Percentiles rank a stretch among this genome's conserved stretches.
phyloP scores from a whole-genome alignment of 768 basidiomycete species.

The Naganishia kalamii region DNA sequence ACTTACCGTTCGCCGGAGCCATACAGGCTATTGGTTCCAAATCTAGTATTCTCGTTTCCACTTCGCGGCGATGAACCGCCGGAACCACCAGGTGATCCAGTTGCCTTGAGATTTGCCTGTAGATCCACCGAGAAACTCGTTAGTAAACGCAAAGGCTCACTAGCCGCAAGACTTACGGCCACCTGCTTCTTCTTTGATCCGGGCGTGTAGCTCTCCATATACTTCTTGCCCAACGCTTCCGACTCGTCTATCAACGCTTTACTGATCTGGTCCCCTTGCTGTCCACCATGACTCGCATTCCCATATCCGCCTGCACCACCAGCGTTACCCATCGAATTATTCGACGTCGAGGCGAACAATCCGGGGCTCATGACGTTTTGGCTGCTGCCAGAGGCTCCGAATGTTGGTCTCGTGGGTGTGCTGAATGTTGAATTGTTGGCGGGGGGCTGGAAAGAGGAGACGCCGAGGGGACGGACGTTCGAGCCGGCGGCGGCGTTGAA shows the following conservation, averaged over 20 bases:
- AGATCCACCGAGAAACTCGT: not conserved
- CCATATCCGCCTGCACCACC: not conserved
- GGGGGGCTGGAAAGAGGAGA: conserved; percentile 7
- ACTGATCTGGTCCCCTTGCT: conserved; percentile 17
- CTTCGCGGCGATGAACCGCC: conserved; percentile 10
- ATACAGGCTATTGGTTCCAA: conserved; percentile 21
- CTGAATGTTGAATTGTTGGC: conserved; percentile 15
- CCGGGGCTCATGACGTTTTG: conserved; percentile 4
- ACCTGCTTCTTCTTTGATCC: conserved; percentile 17
- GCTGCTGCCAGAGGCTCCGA: not conserved
- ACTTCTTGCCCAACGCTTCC: conserved; percentile 21
- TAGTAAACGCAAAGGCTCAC: not conserved
- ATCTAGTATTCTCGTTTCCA: conserved; percentile 10
- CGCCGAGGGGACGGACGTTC: conserved; percentile 9
- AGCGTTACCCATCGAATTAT: not conserved
- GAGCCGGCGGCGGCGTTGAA: conserved; percentile 21
- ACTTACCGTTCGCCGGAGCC: conserved; percentile 14
- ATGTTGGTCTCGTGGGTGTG: not conserved
- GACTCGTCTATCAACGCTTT: conserved; percentile 13
- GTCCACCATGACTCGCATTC: not conserved
- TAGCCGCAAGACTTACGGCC: conserved; percentile 12
- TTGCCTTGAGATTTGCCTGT: conserved; percentile 9
- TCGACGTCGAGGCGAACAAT: conserved; percentile 5
- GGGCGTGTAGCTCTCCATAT: conserved; percentile 17
- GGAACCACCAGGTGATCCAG: conserved; percentile 2